phyloP scores from a whole-genome alignment of 2,329 filamentous ascomycete species.

The Phoma sp. region DNA sequence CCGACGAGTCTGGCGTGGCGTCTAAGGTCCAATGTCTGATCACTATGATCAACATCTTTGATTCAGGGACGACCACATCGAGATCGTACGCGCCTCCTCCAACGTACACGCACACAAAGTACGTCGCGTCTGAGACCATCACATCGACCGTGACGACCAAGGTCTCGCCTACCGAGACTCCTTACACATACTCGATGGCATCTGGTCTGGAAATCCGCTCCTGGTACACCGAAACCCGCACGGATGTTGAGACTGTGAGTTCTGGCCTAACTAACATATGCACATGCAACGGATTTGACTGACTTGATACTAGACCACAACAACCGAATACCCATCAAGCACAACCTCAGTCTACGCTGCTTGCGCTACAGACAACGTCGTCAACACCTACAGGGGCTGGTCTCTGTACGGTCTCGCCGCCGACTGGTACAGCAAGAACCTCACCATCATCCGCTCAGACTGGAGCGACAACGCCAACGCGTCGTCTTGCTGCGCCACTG shows the following conservation, averaged over 20 bases:
- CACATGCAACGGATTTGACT: neutral
- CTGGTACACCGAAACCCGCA: slow-evolving; percentile 10
- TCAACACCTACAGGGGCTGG: slow-evolving; percentile 7
- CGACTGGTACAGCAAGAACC: slow-evolving; percentile 15
- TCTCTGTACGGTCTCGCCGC: slow-evolving; percentile 3
- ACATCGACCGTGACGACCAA: slow-evolving; percentile 10
- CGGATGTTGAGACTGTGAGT: slow-evolving; percentile 5
- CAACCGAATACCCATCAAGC: slow-evolving; percentile 5
- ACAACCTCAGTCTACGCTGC: slow-evolving; percentile 10
- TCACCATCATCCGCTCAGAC: slow-evolving; percentile 9
- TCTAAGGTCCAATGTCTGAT: slow-evolving; percentile 13
- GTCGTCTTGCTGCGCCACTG: slow-evolving; percentile 8
- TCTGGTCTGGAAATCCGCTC: slow-evolving; percentile 4
- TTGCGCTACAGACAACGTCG: slow-evolving; percentile 9
- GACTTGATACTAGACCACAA: slow-evolving; percentile 3
- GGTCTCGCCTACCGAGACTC: slow-evolving; percentile 9
- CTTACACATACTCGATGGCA: slow-evolving; percentile 7
- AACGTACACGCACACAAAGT: slow-evolving; percentile 12
- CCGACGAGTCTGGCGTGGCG: neutral
- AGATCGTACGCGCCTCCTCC: slow-evolving; percentile 10
- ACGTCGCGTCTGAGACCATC: slow-evolving; percentile 8
- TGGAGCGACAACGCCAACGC: slow-evolving; percentile 9
- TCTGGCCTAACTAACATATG: neutral
- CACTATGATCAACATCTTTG: slow-evolving; percentile 11
- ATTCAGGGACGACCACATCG: slow-evolving; percentile 7